phyloP scores from a whole-genome alignment of 371 early-diverging fungal genomes.

The Mucor piriformis region DNA sequence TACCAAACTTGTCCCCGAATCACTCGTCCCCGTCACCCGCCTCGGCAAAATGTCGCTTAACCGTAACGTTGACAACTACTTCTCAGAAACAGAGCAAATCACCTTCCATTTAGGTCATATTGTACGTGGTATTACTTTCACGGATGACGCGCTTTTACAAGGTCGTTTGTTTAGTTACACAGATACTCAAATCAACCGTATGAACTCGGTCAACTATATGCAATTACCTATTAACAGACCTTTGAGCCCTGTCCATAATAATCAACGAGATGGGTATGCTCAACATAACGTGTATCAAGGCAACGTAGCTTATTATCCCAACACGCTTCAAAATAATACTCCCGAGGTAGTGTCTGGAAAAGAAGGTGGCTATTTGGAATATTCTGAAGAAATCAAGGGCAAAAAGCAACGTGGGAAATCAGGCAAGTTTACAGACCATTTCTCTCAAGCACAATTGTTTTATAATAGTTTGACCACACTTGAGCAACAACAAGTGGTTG shows the following conservation, averaged over 20 bases:
- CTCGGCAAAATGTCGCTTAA: conserved; percentile 58
- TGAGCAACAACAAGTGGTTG: conserved; percentile 47
- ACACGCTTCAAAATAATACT: conserved; percentile 33
- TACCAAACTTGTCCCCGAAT: conserved; percentile 62
- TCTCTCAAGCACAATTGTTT: conserved; percentile 49
- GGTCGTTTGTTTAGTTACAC: conserved; percentile 57
- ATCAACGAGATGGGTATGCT: conserved; percentile 57
- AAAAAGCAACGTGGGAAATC: conserved; percentile 28
- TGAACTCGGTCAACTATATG: conserved; percentile 51
- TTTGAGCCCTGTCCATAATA: conserved; percentile 43
- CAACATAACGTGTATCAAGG: conserved; percentile 32
- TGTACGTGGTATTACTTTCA: conserved; percentile 55
- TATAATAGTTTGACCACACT: conserved; percentile 43
- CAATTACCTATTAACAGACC: conserved; percentile 60
- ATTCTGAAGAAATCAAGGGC: conserved; percentile 31
- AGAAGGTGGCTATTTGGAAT: conserved; percentile 43
- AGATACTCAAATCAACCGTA: conserved; percentile 59
- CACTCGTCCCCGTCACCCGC: conserved; percentile 43
- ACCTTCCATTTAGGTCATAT: conserved; percentile 46
- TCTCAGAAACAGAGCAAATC: conserved; percentile 60
- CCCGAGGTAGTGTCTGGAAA: conserved; percentile 24
- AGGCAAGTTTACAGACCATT: conserved; percentile 43
- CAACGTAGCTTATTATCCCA: conserved; percentile 37
- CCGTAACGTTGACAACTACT: conserved; percentile 57
- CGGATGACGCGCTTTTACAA: conserved; percentile 58